phyloP scores from a whole-genome alignment of 768 basidiomycete genomes.

The Pluteus cervinus region DNA sequence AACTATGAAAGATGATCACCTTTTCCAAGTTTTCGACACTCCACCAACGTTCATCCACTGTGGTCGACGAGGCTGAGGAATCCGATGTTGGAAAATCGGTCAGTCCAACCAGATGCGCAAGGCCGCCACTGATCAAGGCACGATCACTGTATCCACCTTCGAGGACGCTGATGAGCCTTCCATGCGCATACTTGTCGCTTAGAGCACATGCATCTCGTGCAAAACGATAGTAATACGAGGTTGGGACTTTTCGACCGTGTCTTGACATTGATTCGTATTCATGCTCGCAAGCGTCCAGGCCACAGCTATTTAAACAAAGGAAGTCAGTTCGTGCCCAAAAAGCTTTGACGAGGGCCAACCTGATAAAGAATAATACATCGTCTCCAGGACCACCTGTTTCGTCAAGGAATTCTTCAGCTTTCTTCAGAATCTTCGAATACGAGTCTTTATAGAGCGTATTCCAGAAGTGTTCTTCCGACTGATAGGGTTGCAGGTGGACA shows the following conservation, averaged over 20 bases:
- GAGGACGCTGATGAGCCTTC: conserved; percentile 79
- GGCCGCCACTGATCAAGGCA: conserved; percentile 75
- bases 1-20: conserved; percentile 25
- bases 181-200: conserved; percentile 56
- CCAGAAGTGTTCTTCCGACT: conserved; percentile 72
- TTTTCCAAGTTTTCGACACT: conserved; percentile 47
- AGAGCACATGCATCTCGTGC: conserved; percentile 64
- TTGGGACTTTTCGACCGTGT: conserved; percentile 84
- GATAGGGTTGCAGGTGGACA: conserved; percentile 73
- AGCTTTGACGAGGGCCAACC: conserved; percentile 35
- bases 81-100: conserved; percentile 25
- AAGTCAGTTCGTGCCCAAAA: background rate
- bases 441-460: conserved; percentile 61
- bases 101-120: conserved; percentile 78
- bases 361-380: conserved; percentile 81
- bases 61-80: background rate
- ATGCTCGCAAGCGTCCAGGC: conserved; percentile 93
- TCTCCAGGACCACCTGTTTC: conserved; percentile 58
- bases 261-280: conserved; percentile 89
- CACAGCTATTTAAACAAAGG: conserved; percentile 50
- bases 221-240: conserved; percentile 81
- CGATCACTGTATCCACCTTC: conserved; percentile 96
- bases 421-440: conserved; percentile 54
- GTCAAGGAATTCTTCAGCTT: conserved; percentile 67
- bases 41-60: conserved; percentile 54